Conservation (phyloP, 2,329 filamentous ascomycete species). For the Monosporascus ibericus region DNA sequence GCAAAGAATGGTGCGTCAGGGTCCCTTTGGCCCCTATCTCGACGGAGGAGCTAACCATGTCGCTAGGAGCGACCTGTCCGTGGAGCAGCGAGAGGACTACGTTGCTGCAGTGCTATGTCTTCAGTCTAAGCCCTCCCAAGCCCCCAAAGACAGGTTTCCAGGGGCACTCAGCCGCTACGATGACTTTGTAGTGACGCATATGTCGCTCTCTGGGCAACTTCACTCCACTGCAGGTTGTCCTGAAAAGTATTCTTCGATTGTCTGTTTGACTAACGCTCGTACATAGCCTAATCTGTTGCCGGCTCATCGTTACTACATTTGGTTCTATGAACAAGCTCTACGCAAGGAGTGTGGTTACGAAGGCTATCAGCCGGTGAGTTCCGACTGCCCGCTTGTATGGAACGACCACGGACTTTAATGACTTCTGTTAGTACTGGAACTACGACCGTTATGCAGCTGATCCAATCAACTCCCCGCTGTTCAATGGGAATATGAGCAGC, state of each 20-base stretch:
- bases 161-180: slow-evolving; percentile 25
- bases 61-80: slow-evolving; percentile 24
- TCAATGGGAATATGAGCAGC: slow-evolving; percentile 47
- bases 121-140: slow-evolving; percentile 19
- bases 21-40: too few species aligned
- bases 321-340: slow-evolving; percentile 25
- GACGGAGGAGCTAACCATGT: slow-evolving; percentile 1
- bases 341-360: slow-evolving; percentile 27
- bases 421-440: slow-evolving; percentile 38
- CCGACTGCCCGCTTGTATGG: neutral
- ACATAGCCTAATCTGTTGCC: slow-evolving; percentile 16
- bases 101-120: slow-evolving; percentile 22
- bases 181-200: slow-evolving; percentile 24
- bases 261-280: too few species aligned
- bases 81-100: slow-evolving; percentile 22
- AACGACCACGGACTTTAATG: neutral
- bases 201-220: slow-evolving; percentile 22
- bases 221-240: slow-evolving; percentile 11
- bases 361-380: slow-evolving; percentile 25
- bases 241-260: too few species aligned
- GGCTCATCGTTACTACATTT: slow-evolving; percentile 26
- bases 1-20: neutral
- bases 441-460: slow-evolving; percentile 45
- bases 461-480: slow-evolving; percentile 41
- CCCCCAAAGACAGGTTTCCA: slow-evolving; percentile 17